Conservation (phyloP, 1,139 yeast species). For the Geotrichum macrosporum region DNA sequence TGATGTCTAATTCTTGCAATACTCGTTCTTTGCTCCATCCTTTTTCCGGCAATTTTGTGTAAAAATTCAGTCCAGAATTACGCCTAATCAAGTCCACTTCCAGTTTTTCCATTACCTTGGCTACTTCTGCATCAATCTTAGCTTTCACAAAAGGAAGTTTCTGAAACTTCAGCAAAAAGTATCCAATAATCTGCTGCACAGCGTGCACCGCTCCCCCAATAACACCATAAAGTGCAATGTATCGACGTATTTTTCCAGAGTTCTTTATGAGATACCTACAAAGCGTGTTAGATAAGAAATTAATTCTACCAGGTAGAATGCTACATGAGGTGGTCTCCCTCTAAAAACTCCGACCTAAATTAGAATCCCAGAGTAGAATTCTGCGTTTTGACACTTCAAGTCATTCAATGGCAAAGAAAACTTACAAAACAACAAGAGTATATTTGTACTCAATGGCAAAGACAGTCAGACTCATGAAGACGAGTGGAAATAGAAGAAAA, state of each 20-base stretch:
- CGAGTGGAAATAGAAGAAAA: not conserved
- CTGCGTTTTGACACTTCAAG: no score
- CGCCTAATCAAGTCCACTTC: conserved; percentile 55
- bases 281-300: not conserved
- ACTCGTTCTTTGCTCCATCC: conserved; percentile 53
- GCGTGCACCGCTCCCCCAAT: conserved; percentile 10
- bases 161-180: conserved; percentile 24
- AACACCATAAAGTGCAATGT: conserved; percentile 12
- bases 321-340: no score
- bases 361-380: no score
- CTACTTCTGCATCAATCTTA: conserved; percentile 60
- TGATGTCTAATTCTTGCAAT: conserved; percentile 43
- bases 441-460: not conserved
- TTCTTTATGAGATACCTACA: conserved; percentile 8
- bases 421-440: conserved; percentile 2
- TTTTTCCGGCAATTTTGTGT: conserved; percentile 49
- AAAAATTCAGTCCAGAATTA: conserved; percentile 46
- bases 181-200: conserved; percentile 15
- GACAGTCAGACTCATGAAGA: no score
- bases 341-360: no score
- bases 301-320: no score
- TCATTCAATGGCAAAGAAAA: no score
- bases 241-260: conserved; percentile 3
- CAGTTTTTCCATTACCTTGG: conserved; percentile 45
- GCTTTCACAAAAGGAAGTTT: conserved; percentile 49